Conservation (phyloP, 1,284 basidiomycete species). For the Ganoderma multipileum region DNA sequence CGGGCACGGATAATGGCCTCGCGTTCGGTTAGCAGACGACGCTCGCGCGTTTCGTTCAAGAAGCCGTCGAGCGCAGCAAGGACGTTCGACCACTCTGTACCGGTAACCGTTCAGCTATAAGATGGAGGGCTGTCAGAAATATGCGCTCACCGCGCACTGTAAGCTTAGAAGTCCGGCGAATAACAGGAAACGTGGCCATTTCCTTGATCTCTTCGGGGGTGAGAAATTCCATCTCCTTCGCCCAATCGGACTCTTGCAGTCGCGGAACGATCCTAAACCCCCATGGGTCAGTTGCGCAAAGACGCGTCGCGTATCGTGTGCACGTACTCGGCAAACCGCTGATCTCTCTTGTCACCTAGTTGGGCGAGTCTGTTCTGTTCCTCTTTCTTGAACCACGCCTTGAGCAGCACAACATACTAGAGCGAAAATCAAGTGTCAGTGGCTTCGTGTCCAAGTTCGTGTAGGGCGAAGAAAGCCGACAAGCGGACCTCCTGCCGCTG, state of each 20-base stretch:
- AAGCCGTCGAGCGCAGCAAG: not conserved
- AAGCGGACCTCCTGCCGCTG: not conserved
- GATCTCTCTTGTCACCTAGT: not conserved
- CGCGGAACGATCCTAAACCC: not conserved
- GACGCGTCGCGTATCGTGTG: not conserved
- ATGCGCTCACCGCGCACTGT: slow-evolving; percentile 2
- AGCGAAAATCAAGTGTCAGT: too few relatives aligned
- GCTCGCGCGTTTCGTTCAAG: not conserved
- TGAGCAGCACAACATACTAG: not conserved
- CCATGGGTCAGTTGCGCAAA: not conserved
- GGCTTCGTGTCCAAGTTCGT: too few relatives aligned
- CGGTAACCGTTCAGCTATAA: not conserved
- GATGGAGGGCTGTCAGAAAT: too few relatives aligned
- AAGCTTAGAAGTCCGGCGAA: slow-evolving; percentile 6
- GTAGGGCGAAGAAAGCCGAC: too few relatives aligned
- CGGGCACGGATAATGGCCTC: not conserved
- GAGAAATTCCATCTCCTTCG: slow-evolving; percentile 5
- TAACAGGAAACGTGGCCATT: slow-evolving; percentile 10
- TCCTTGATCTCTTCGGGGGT: not conserved
- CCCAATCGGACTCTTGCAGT: slow-evolving; percentile 3
- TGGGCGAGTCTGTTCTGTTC: not conserved
- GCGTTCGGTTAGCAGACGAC: not conserved
- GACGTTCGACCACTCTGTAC: slow-evolving; percentile 6
- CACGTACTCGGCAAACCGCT: not conserved
- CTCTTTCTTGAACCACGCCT: not conserved